Conservation (phyloP, 768 basidiomycete species). For the Coprinopsis marcescibilis region DNA sequence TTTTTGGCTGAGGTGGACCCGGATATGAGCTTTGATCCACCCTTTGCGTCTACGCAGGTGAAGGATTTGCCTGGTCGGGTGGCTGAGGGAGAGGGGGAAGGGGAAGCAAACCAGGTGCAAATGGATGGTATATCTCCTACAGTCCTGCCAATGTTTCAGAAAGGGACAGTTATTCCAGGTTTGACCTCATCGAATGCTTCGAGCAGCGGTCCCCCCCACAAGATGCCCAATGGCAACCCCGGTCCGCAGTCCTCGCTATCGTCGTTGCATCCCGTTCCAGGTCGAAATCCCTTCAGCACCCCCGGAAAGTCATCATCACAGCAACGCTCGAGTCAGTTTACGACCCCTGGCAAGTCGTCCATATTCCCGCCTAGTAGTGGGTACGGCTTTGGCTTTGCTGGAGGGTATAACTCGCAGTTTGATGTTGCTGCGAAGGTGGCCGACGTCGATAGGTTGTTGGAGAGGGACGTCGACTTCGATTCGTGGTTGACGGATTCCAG, state of each 20-base stretch:
- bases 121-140: no score
- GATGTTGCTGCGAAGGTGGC: slow-evolving; percentile 49
- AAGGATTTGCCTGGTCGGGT: slow-evolving; percentile 3
- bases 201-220: no score
- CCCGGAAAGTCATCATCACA: neutral
- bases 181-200: no score
- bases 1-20: neutral
- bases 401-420: slow-evolving; percentile 49
- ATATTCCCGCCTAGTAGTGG: slow-evolving; percentile 4
- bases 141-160: no score
- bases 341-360: neutral
- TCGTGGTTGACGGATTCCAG: neutral
- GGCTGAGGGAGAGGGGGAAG: slow-evolving; percentile 24
- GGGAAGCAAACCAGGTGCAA: no score
- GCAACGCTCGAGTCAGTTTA: neutral
- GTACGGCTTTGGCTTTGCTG: slow-evolving; percentile 24
- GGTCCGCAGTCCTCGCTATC: no score
- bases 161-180: no score
- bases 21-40: neutral
- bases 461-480: slow-evolving; percentile 50
- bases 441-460: slow-evolving; percentile 46
- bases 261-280: no score
- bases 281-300: no score
- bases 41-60: neutral
- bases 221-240: no score